Conservation (phyloP, 139 green algal species). For the Chlamydomonas asymmetrica region DNA sequence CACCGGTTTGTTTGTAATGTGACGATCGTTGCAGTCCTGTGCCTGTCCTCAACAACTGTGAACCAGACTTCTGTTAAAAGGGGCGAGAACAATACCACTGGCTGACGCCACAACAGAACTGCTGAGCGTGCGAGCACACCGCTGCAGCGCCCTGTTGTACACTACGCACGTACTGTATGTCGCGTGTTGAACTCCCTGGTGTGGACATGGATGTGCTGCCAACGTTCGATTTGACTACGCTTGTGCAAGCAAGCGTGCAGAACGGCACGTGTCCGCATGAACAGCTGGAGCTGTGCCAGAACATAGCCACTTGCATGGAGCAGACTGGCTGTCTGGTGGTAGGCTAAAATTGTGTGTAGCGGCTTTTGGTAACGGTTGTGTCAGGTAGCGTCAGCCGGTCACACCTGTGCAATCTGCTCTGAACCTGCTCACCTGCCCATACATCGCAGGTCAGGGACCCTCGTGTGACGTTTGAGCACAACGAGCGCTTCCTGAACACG, state of each 20-base stretch:
- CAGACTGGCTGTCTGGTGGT: constrained; percentile 55
- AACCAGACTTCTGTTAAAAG: too few relatives aligned
- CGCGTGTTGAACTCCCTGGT: too few relatives aligned
- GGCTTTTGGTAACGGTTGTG: neutral
- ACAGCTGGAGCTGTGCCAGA: constrained; percentile 35
- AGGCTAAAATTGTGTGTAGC: neutral
- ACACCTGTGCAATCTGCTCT: neutral
- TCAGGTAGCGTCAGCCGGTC: neutral
- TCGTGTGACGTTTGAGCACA: constrained; percentile 59
- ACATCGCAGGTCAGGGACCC: constrained; percentile 73
- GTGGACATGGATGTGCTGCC: constrained; percentile 19
- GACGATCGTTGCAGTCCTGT: too few relatives aligned
- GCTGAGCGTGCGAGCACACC: too few relatives aligned
- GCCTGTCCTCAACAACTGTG: too few relatives aligned
- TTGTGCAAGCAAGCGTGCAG: neutral
- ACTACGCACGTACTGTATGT: too few relatives aligned
- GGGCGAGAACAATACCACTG: too few relatives aligned
- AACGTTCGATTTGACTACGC: neutral
- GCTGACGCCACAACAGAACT: too few relatives aligned
- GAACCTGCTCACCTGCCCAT: too few relatives aligned
- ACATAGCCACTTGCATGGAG: constrained; percentile 48
- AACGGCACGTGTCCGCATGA: neutral
- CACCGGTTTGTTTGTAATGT: too few relatives aligned
- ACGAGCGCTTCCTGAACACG: constrained; percentile 78
- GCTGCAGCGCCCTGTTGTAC: too few relatives aligned